Percentiles rank a stretch among this genome's conserved stretches.
Evolutionary conservation across 345 rosid genomes (phyloP).

Genomic region (Ricinus communis): DNA sequence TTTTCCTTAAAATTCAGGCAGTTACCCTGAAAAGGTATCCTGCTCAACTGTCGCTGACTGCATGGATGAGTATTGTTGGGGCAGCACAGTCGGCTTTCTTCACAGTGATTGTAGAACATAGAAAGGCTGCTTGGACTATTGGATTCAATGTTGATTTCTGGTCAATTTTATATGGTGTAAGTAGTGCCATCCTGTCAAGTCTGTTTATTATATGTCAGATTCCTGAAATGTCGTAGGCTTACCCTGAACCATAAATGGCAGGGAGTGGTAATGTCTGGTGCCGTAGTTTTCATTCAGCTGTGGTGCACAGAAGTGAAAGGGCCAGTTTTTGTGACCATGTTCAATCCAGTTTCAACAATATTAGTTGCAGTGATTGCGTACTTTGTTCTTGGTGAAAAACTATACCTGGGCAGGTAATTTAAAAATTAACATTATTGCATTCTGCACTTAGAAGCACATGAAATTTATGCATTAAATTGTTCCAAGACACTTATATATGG

Average conservation of each 20-base stretch:
- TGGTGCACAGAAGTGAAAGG: constrained; percentile 65
- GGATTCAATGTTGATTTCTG: constrained; percentile 56
- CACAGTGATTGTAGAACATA: constrained; percentile 45
- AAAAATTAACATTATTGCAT: neutral
- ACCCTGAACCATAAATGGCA: constrained; percentile 19
- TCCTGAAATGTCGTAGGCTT: neutral
- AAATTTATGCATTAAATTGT: neutral
- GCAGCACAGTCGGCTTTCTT: constrained; percentile 62
- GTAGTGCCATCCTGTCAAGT: constrained; percentile 15
- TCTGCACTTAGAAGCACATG: neutral
- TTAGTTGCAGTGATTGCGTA: constrained; percentile 49
- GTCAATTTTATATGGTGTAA: constrained; percentile 61
- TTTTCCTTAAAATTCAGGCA: constrained; percentile 36
- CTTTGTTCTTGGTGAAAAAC: constrained; percentile 58
- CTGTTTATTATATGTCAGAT: neutral
- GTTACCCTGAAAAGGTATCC: constrained; percentile 58
- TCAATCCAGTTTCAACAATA: constrained; percentile 57
- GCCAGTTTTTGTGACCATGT: constrained; percentile 64
- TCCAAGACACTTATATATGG: neutral
- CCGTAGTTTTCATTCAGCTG: constrained; percentile 39
- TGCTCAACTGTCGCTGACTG: constrained; percentile 58
- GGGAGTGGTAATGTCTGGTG: constrained; percentile 60
- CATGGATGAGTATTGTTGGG: constrained; percentile 64
- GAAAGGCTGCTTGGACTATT: constrained; percentile 49
- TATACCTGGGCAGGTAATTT: constrained; percentile 57